Percentiles rank a stretch among this genome's conserved stretches.
These are phyloP conservation scores for Podosphaera leucotricha DNA, from an alignment of 2,329 filamentous ascomycete species.

Conservation along the genomic window DNA sequence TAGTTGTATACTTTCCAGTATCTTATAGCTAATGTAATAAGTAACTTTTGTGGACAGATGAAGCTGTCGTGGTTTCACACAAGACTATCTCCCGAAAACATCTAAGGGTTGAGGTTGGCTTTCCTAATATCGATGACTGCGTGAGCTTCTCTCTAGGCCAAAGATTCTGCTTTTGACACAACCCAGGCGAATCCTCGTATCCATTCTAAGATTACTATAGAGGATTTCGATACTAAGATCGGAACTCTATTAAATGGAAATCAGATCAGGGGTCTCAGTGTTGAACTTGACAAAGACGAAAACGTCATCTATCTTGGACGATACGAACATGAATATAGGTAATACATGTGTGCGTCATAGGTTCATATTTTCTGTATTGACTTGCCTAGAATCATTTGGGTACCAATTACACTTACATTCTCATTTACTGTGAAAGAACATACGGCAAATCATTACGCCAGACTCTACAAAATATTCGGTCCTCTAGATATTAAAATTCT, in stretches of 20 bases:
- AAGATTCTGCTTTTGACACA: background rate
- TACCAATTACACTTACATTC: slow-evolving; percentile 59
- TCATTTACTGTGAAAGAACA: slow-evolving; percentile 50
- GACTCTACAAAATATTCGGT: slow-evolving; percentile 44
- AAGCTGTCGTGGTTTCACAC: slow-evolving; percentile 46
- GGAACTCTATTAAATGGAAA: slow-evolving; percentile 59
- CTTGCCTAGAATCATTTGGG: slow-evolving; percentile 44
- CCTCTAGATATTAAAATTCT: slow-evolving; percentile 74
- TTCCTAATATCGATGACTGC: slow-evolving; percentile 41
- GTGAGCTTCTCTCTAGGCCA: slow-evolving; percentile 22
- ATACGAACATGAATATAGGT: slow-evolving; percentile 40
- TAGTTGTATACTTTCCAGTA: slow-evolving; percentile 1
- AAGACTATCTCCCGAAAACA: slow-evolving; percentile 79
- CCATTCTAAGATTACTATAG: slow-evolving; percentile 47
- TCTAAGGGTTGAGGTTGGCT: slow-evolving; percentile 48
- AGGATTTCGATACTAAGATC: slow-evolving; percentile 62
- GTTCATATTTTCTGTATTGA: background rate
- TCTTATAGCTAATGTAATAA: background rate
- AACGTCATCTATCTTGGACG: slow-evolving; percentile 51
- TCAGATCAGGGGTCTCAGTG: slow-evolving; percentile 38
- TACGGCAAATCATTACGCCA: slow-evolving; percentile 38
- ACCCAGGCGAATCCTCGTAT: slow-evolving; percentile 6
- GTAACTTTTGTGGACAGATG: slow-evolving; percentile 18
- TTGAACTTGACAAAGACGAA: slow-evolving; percentile 28
- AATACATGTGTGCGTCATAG: slow-evolving; percentile 4